Base-by-base conservation (phyloP, 148 eudicot genomes). In the Rhododendron mucronatum region DNA sequence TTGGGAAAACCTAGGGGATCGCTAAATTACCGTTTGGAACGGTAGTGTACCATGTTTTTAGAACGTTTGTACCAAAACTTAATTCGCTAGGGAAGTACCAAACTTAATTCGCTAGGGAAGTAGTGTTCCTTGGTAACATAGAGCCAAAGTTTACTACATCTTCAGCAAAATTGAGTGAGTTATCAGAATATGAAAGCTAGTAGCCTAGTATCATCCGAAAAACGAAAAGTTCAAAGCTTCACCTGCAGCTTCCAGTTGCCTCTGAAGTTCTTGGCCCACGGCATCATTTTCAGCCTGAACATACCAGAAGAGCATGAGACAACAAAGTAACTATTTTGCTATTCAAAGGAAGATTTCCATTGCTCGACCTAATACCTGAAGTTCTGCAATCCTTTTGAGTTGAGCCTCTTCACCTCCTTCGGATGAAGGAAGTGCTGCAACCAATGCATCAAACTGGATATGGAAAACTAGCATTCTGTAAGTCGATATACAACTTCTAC, bases 381-480 rank as follows among this genome's bases (percentile, higher is more conserved):
- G 98, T 87, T 97, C 98, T 45, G 96, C 94, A 86, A 97, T 95
- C 89, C 96, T 93, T 87, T 93, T 93, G 69, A 97, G 89, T 89
- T 95, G 99, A 89, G 95, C 98, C 89, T 97, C 99, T 90, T 97
- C 99, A 88, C 98, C 96, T 87, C 98, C 99, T 65, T 95, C 98
- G 3, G 95, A 88, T 77, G 94, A 87, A 59, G 99, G 99, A 82
- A 97, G 95, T 84, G 98, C 99, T 80, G 95, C 91, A 85, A 97
- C 99, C 79, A 97, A 91, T 23, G 97, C 96, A 93, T 97, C 99
- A 92, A 97, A 95, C 99, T 97, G 91, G 48, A 82, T 6, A 83
- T 37, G 13, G 69, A 59, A 67, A 74, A 41, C 15, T 74, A 30
- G 48, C 28, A 15, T 33, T 33, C 11, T 69, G 75, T 26, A 69